These are phyloP conservation scores for Ambrosia artemisiifolia DNA, from an alignment of 129 eudicot genomes.

Conservation along the genomic window DNA sequence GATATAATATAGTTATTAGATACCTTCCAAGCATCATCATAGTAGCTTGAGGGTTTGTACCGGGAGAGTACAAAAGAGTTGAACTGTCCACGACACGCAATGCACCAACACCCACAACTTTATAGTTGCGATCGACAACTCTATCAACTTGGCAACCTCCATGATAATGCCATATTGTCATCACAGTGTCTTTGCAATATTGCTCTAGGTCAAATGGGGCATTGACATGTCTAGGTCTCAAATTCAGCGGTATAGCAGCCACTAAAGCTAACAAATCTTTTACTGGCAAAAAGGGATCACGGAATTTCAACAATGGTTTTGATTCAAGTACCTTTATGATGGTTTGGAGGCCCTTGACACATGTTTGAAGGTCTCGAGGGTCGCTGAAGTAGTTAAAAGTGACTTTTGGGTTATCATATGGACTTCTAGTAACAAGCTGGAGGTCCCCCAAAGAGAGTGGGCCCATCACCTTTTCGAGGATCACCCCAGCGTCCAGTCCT, in stretches of 20 bases:
- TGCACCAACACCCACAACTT: slow-evolving; percentile 52
- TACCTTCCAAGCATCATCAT: slow-evolving; percentile 98
- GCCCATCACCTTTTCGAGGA: slow-evolving; percentile 66
- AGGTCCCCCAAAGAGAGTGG: slow-evolving; percentile 61
- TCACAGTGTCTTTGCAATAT: slow-evolving; percentile 76
- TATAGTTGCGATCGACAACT: slow-evolving; percentile 68
- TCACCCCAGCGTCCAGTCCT: slow-evolving; percentile 48
- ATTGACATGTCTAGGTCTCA: slow-evolving; percentile 38
- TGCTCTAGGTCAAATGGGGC: slow-evolving; percentile 41
- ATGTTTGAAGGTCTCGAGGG: slow-evolving; percentile 61
- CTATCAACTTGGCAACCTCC: slow-evolving; percentile 83
- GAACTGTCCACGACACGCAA: slow-evolving; percentile 81
- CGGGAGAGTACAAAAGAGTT: slow-evolving; percentile 70
- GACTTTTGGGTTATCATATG: slow-evolving; percentile 63
- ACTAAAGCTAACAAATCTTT: slow-evolving; percentile 31
- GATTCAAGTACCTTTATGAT: slow-evolving; percentile 57
- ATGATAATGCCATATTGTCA: slow-evolving; percentile 95
- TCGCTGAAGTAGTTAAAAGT: slow-evolving; percentile 72
- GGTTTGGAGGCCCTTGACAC: slow-evolving; percentile 68
- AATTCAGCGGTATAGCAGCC: slow-evolving; percentile 51
- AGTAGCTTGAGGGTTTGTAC: slow-evolving; percentile 99
- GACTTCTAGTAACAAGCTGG: slow-evolving; percentile 45
- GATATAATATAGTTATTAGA: background rate
- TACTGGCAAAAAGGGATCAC: slow-evolving; percentile 45
- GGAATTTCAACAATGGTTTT: slow-evolving; percentile 36